Base-by-base conservation (phyloP, 345 rosid genomes). In the Aurinia saxatilis region DNA sequence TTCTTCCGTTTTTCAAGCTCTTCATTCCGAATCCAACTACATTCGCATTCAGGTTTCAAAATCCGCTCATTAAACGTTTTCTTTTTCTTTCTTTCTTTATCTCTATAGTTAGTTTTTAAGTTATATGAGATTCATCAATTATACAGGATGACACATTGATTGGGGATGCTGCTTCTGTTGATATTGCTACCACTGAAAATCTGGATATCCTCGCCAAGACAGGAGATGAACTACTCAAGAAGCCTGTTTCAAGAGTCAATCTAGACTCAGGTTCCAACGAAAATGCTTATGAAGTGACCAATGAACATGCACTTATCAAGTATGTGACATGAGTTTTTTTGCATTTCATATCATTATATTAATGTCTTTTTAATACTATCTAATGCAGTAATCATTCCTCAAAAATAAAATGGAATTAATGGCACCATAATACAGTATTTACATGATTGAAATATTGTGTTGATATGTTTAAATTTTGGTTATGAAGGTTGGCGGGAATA, bases 171-270 rank as follows among this genome's bases (percentile, higher is more conserved):
- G 61, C 82, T 10, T 78, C 84, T 0, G 79, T 78, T 35, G 95
- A 88, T 58, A 35, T 82, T 18, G 79, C 92, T 4, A 84, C 87
- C 0, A 45, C 66, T 10, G 76, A 77, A 5, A 83, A 85, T 71
- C 60, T 86, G 31, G 65, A 80, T 13, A 47, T 56, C 42, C 72
- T 88, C 0, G 75, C 60, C 11, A 79, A 68, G 70, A 75, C 70
- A 9, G 92, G 87, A 34, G 78, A 80, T 8, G 60, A 74, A 10
- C 60, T 85, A 46, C 63, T 81, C 36, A 83, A 76, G 67, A 80
- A 85, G 65, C 81, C 60, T 34, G 77, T 88, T 12, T 50, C 81
- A 1, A 71, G 53, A 60, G 87, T 81, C 9, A 78, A 85, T 61
- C 59, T 83, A 15, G 82, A 77, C 5, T 80, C 53, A 0, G 90